Evolutionary conservation across 495 filamentous ascomycete genomes (phyloP).

Genomic region (Usnea hakonensis): DNA sequence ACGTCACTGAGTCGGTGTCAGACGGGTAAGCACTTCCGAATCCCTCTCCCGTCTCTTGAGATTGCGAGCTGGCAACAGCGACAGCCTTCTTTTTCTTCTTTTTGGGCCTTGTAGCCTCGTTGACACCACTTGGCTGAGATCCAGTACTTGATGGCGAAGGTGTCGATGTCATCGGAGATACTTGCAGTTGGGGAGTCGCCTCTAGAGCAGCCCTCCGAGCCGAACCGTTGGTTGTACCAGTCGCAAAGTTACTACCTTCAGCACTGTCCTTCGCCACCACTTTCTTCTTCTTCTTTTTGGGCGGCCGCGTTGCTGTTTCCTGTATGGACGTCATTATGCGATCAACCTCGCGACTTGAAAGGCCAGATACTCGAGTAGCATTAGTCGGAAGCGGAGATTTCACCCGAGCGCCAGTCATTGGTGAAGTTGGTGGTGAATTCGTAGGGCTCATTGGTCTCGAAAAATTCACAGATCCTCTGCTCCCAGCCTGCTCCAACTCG

Average conservation of each 20-base stretch:
- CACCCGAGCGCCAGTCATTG: constrained; percentile 26
- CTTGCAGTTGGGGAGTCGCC: constrained; percentile 4
- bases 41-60: constrained; percentile 9
- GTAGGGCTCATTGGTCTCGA: constrained; percentile 65
- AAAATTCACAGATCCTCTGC: constrained; percentile 71
- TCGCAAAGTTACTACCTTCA: constrained; percentile 40
- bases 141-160: constrained; percentile 20
- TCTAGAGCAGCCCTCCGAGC: constrained; percentile 34
- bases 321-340: constrained; percentile 33
- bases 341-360: constrained; percentile 28
- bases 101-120: constrained; percentile 16
- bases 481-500: constrained; percentile 37
- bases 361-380: constrained; percentile 17
- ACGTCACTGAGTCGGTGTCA: constrained; percentile 27
- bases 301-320: constrained; percentile 41
- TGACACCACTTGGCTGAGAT: constrained; percentile 16
- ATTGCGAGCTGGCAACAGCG: background rate
- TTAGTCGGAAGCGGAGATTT: constrained; percentile 31
- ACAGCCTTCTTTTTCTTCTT: constrained; percentile 27
- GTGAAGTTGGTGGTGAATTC: constrained; percentile 32
- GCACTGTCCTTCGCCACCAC: constrained; percentile 30
- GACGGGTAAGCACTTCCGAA: constrained; percentile 24
- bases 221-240: constrained; percentile 28
- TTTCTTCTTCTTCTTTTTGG: constrained; percentile 52
- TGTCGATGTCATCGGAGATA: constrained; percentile 3